Evolutionary conservation across 257 asterid species (phyloP).

Genomic region (Jacaranda copaia): DNA sequence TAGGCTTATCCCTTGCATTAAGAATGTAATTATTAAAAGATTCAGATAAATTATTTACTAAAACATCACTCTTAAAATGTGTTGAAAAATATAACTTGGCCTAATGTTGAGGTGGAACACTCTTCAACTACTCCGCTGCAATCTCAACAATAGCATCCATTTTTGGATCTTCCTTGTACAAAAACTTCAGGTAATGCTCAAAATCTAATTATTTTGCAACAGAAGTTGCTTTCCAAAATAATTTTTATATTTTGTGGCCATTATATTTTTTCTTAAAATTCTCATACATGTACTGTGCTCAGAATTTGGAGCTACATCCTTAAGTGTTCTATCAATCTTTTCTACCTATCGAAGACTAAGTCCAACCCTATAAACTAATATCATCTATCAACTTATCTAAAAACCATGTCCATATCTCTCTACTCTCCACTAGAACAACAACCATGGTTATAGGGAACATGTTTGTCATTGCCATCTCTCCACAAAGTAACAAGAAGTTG

Average conservation of each 20-base stretch:
- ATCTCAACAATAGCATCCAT: too few relatives aligned
- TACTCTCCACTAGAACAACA: too few relatives aligned
- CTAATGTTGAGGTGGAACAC: not conserved
- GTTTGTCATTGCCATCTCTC: too few relatives aligned
- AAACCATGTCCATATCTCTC: too few relatives aligned
- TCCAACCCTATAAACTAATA: too few relatives aligned
- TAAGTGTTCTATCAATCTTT: conserved; percentile 1
- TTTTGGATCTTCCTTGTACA: not conserved
- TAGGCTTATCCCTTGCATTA: too few relatives aligned
- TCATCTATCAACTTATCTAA: too few relatives aligned
- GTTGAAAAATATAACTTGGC: not conserved
- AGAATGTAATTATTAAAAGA: too few relatives aligned
- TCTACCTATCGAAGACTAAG: not conserved
- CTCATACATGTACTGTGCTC: not conserved
- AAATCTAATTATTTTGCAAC: not conserved
- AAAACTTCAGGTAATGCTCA: not conserved
- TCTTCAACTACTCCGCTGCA: conserved; percentile 6
- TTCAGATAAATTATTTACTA: not conserved
- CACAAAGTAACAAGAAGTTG: too few relatives aligned
- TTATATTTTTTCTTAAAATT: too few relatives aligned
- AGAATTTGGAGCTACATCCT: conserved; percentile 3
- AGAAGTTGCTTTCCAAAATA: conserved; percentile 8
- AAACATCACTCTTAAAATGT: not conserved
- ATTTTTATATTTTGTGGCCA: not conserved
- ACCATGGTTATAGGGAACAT: too few relatives aligned